Evolutionary conservation across 495 filamentous ascomycete genomes (phyloP).

Genomic region (Delitschia confertaspora): DNA sequence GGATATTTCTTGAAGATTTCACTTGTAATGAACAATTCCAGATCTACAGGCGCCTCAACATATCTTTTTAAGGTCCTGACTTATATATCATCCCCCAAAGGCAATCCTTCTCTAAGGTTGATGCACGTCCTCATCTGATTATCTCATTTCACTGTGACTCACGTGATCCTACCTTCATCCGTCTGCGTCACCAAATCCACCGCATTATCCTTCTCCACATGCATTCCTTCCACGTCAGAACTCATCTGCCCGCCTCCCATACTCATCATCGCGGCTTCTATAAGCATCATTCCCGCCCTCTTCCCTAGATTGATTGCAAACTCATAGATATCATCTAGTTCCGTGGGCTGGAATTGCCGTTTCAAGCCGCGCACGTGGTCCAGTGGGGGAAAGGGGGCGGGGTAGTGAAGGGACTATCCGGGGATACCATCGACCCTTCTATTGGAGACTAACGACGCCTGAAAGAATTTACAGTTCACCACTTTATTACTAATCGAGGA

Average conservation of each 20-base stretch:
- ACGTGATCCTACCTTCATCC: conserved; percentile 47
- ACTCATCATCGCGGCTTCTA: conserved; percentile 44
- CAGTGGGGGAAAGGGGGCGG: conserved; percentile 6
- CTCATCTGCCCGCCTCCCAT: conserved; percentile 33
- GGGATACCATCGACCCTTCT: too few species aligned
- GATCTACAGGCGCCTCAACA: conserved; percentile 41
- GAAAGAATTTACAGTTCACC: too few species aligned
- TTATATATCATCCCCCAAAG: background rate
- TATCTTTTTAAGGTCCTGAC: background rate
- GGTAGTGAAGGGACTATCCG: too few species aligned
- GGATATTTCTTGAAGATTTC: conserved; percentile 50
- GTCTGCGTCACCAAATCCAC: conserved; percentile 67
- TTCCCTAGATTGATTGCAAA: conserved; percentile 59
- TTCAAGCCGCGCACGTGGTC: background rate
- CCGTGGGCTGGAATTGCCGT: conserved; percentile 28
- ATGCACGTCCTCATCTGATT: too few species aligned
- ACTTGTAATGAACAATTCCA: conserved; percentile 55
- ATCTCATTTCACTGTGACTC: conserved; percentile 2
- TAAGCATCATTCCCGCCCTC: conserved; percentile 51
- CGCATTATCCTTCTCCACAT: conserved; percentile 53
- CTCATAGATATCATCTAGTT: conserved; percentile 53
- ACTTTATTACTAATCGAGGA: too few species aligned
- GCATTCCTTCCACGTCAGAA: conserved; percentile 30
- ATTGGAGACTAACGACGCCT: too few species aligned
- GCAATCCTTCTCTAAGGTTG: background rate